Evolutionary conservation across 768 basidiomycete genomes (phyloP).

Genomic region (Naematelia aurantialba): DNA sequence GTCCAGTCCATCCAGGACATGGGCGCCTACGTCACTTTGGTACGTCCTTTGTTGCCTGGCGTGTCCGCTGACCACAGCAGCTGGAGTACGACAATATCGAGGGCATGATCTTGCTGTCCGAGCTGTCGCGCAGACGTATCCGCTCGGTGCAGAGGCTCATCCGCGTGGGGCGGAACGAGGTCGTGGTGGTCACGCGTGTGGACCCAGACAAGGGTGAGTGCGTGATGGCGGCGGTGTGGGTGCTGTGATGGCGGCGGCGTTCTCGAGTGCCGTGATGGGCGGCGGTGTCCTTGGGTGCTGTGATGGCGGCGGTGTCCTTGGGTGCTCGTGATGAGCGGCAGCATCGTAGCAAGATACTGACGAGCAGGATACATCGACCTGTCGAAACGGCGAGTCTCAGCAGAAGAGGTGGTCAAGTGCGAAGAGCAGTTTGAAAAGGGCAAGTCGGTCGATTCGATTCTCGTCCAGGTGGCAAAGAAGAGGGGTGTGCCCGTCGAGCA

Average conservation of each 20-base stretch:
- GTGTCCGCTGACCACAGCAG: too few relatives aligned
- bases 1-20: slow-evolving; percentile 99
- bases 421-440: slow-evolving; percentile 98
- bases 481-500: slow-evolving; percentile 60
- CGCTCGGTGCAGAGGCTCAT: slow-evolving; percentile 97
- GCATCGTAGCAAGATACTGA: slow-evolving; percentile 4
- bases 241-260: too few relatives aligned
- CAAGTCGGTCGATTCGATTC: slow-evolving; percentile 74
- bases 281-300: too few relatives aligned
- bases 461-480: slow-evolving; percentile 53
- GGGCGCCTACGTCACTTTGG: slow-evolving; percentile 98
- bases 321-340: not conserved
- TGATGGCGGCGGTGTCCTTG: too few relatives aligned
- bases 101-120: slow-evolving; percentile 99
- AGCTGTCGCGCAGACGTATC: slow-evolving; percentile 92
- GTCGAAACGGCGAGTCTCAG: slow-evolving; percentile 94
- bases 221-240: too few relatives aligned
- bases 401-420: slow-evolving; percentile 98
- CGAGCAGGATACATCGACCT: slow-evolving; percentile 90
- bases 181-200: slow-evolving; percentile 93
- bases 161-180: slow-evolving; percentile 93
- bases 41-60: slow-evolving; percentile 52
- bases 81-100: slow-evolving; percentile 99
- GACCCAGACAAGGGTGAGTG: slow-evolving; percentile 94
- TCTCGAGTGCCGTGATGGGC: too few relatives aligned